Evolutionary conservation across 768 basidiomycete genomes (phyloP), one percentile per base, ranked within the genome.

Genomic region (Candolleomyces efflorescens): DNA sequence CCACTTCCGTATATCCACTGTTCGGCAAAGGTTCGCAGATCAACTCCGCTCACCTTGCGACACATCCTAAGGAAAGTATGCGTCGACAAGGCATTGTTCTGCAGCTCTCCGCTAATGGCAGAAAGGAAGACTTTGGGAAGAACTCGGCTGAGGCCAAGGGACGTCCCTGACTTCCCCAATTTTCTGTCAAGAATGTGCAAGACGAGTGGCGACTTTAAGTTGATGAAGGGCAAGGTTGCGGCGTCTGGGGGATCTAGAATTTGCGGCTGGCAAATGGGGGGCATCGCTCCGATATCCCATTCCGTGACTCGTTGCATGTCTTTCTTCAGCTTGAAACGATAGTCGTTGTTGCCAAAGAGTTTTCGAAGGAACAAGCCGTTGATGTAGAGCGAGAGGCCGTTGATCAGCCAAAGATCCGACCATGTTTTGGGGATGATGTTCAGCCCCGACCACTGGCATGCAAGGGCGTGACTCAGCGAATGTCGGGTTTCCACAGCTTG

Each of bases 1-100:
- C 97, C 97, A 69, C 91, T 94, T 12, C 95, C 95, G 66, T 94
- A 97, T 60, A 99, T 93, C 97, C 97, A 99, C 70, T 98, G 96
- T 66, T 98, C 94, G n/a, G 93, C 92, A 67, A 99, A 99, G 26
- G 84, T 82, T 55, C 90, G 81, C 22, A 90, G 82, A 67, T 98
- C 96, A 17, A 92, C 89, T 10, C 94, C 92, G 67, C 91, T 92
- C 60, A 95, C 90, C 72, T 95, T 98, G 63, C 95, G 80, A 67
- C 95, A 98, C 45, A 85, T 94, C 58, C 94, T 77, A 59, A 98
- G 80, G 73, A 99, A 98, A 20, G 86, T 82, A 61, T 92, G 88
- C 0, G 97, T 98, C 0, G 93, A 92, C 9, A 99, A 77, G 20
- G 85, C 81, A 67, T 94, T 95, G 65, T 89, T 89, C 24, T 78